Evolutionary conservation across 2,329 filamentous ascomycete genomes (phyloP).

Genomic region (Aspergillus latus): DNA sequence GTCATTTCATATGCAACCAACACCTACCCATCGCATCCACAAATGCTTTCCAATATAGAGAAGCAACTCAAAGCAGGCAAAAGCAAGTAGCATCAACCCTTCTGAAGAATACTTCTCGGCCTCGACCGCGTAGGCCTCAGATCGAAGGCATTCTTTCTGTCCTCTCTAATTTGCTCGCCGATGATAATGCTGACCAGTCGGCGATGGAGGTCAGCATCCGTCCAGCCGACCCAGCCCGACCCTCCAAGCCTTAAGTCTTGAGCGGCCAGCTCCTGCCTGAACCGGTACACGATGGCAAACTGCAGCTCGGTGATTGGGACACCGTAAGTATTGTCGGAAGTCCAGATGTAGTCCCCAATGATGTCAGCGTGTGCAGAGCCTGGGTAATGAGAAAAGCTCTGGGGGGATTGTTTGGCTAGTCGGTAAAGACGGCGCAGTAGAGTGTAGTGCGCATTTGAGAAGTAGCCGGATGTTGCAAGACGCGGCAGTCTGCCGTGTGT

Average conservation of each 20-base stretch:
- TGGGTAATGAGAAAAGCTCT: conserved; percentile 39
- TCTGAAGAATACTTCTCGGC: conserved; percentile 7
- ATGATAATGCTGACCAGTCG: conserved; percentile 49
- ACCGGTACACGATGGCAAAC: conserved; percentile 44
- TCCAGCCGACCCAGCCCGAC: conserved; percentile 43
- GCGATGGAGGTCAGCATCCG: conserved; percentile 44
- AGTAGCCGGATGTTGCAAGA: conserved; percentile 40
- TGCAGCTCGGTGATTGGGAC: conserved; percentile 44
- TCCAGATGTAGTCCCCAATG: conserved; percentile 45
- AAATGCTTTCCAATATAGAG: background rate
- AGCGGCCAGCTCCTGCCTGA: conserved; percentile 38
- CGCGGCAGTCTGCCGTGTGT: conserved; percentile 18
- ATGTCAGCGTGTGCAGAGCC: conserved; percentile 38
- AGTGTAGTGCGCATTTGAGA: conserved; percentile 43
- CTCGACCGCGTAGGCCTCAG: conserved; percentile 1
- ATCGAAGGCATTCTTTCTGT: conserved; percentile 33
- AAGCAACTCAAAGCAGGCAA: background rate
- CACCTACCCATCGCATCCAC: background rate
- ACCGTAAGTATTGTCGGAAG: conserved; percentile 42
- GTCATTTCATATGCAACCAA: conserved; percentile 7
- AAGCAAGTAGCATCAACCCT: background rate
- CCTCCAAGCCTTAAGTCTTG: conserved; percentile 38
- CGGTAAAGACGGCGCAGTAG: conserved; percentile 42
- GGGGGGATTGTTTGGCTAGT: conserved; percentile 38
- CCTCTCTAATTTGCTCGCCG: conserved; percentile 47